Evolutionary conservation across 345 rosid genomes (phyloP).

Genomic region (Sonneratia caseolaris): DNA sequence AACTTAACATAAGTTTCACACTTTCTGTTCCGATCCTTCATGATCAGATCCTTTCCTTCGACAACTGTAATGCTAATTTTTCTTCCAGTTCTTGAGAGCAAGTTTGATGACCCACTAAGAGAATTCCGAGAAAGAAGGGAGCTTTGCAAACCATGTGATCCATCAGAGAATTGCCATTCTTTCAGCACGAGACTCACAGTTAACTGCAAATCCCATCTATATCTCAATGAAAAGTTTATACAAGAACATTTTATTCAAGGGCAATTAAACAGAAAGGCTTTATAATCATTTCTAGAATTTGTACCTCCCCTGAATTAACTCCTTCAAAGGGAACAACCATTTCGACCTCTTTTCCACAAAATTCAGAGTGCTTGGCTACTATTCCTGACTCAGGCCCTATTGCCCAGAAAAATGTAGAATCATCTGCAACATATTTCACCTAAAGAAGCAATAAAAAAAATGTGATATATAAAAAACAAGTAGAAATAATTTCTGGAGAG

Average conservation of each 20-base stretch:
- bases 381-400: slow-evolving; percentile 63
- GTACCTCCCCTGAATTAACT: slow-evolving; percentile 64
- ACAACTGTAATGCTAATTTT: slow-evolving; percentile 47
- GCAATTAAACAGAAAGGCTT: neutral
- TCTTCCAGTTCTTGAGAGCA: slow-evolving; percentile 61
- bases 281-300: neutral
- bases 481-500: neutral
- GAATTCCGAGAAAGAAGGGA: slow-evolving; percentile 29
- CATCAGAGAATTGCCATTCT: slow-evolving; percentile 97
- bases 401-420: slow-evolving; percentile 91
- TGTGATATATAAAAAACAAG: neutral
- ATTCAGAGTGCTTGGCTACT: slow-evolving; percentile 63
- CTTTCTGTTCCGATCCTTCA: slow-evolving; percentile 58
- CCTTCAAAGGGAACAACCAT: slow-evolving; percentile 94
- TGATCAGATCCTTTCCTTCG: slow-evolving; percentile 57
- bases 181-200: slow-evolving; percentile 64
- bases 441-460: slow-evolving; percentile 18
- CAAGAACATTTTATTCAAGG: neutral
- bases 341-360: slow-evolving; percentile 78
- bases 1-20: slow-evolving; percentile 67
- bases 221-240: neutral
- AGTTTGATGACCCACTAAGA: slow-evolving; percentile 42
- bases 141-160: slow-evolving; percentile 60
- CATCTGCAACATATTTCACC: slow-evolving; percentile 76
- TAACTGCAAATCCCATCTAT: slow-evolving; percentile 34